Percentiles rank a stretch among this genome's conserved stretches.
phyloP scores from a whole-genome alignment of 345 rosid species.

The Barbarea vulgaris region DNA sequence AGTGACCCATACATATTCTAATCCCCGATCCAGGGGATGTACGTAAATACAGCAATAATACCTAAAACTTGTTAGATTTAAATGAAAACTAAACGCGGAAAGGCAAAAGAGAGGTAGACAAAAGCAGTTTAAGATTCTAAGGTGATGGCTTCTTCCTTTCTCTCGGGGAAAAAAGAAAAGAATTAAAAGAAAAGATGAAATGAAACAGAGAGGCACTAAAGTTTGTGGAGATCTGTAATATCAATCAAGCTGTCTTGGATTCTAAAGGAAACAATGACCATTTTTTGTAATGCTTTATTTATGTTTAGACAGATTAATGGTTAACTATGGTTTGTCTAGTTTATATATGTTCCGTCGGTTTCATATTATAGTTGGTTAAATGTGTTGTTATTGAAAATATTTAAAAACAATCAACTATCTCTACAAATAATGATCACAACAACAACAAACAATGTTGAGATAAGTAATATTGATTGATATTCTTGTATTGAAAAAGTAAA shows the following conservation, averaged over 20 bases:
- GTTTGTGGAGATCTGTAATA: conserved; percentile 31
- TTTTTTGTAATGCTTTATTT: conserved; percentile 27
- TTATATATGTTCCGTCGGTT: neutral
- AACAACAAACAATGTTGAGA: too few relatives aligned
- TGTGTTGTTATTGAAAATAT: neutral
- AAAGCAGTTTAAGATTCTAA: conserved; percentile 35
- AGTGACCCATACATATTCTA: conserved; percentile 24
- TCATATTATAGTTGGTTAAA: neutral
- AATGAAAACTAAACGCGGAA: conserved; percentile 20
- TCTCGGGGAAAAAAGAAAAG: conserved; percentile 25
- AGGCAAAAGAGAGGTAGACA: conserved; percentile 29
- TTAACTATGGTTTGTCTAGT: neutral
- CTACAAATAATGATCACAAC: neutral
- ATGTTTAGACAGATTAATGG: conserved; percentile 7
- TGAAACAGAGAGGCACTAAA: conserved; percentile 38
- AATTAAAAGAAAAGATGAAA: conserved; percentile 35
- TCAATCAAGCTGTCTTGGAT: conserved; percentile 38
- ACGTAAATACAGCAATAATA: conserved; percentile 15
- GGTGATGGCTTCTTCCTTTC: conserved; percentile 42
- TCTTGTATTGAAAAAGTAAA: too few relatives aligned
- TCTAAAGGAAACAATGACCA: conserved; percentile 33
- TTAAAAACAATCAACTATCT: neutral
- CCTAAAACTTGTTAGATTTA: conserved; percentile 9
- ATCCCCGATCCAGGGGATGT: conserved; percentile 21
- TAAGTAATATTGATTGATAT: too few relatives aligned